These are phyloP conservation scores for Isabelozyma heimii DNA, from an alignment of 805 yeast genomes.

Conservation along the genomic window DNA sequence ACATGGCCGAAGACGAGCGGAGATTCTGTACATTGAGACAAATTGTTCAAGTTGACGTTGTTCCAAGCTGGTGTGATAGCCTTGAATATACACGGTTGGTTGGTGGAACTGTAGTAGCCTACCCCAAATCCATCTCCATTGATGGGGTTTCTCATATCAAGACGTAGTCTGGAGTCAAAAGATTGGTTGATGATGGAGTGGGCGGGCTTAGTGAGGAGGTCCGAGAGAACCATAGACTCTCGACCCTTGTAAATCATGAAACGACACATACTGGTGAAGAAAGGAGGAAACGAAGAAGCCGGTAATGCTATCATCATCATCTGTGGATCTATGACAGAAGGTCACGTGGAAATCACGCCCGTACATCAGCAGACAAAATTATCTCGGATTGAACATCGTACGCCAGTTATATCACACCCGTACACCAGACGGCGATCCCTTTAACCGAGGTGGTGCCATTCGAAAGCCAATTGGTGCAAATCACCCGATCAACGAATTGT, in stretches of 20 bases:
- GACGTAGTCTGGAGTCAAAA: constrained; percentile 81
- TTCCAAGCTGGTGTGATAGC: constrained; percentile 99
- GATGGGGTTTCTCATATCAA: constrained; percentile 88
- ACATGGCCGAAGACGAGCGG: constrained; percentile 90
- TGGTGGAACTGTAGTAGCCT: constrained; percentile 67
- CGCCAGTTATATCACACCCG: too few relatives aligned
- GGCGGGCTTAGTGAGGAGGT: constrained; percentile 88
- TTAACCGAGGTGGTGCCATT: too few relatives aligned
- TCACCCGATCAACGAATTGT: too few relatives aligned
- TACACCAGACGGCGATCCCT: too few relatives aligned
- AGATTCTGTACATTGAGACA: constrained; percentile 86
- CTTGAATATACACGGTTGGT: constrained; percentile 87
- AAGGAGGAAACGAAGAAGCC: neutral
- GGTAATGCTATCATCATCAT: neutral
- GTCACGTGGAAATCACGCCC: neutral
- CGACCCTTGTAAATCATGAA: constrained; percentile 89
- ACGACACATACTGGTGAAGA: constrained; percentile 65
- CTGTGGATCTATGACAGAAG: neutral
- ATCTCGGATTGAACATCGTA: too few relatives aligned
- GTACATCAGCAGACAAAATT: neutral
- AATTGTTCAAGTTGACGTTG: constrained; percentile 79
- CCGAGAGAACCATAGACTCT: constrained; percentile 82
- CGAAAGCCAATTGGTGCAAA: too few relatives aligned
- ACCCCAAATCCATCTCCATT: constrained; percentile 99
- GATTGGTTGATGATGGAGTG: constrained; percentile 97